These are phyloP conservation scores for Parathielavia appendiculata DNA, from an alignment of 495 filamentous ascomycete species.

Conservation along the genomic window DNA sequence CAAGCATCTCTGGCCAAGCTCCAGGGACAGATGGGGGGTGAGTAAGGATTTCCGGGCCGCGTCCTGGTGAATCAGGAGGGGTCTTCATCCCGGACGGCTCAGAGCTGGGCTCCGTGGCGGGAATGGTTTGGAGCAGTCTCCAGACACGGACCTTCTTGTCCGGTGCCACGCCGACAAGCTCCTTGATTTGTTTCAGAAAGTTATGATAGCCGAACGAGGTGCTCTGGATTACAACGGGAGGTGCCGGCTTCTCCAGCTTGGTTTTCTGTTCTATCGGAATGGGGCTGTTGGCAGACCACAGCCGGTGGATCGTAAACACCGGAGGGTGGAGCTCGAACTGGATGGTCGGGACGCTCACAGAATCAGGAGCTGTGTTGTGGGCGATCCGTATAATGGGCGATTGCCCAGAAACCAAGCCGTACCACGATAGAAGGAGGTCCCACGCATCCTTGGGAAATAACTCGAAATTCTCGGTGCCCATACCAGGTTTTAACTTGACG, in stretches of 20 bases:
- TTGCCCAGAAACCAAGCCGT: constrained; percentile 67
- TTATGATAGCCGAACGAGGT: constrained; percentile 59
- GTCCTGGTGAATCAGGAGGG: constrained; percentile 30
- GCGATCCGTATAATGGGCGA: constrained; percentile 68
- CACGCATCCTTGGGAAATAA: constrained; percentile 74
- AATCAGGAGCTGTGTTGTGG: constrained; percentile 63
- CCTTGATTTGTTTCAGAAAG: constrained; percentile 72
- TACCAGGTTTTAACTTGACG: constrained; percentile 70
- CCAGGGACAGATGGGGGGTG: constrained; percentile 35
- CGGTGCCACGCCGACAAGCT: constrained; percentile 55
- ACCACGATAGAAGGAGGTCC: constrained; percentile 76
- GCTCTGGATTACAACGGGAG: constrained; percentile 62
- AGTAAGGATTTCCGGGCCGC: constrained; percentile 23
- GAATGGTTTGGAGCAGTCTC: constrained; percentile 54
- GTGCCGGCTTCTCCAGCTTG: constrained; percentile 51
- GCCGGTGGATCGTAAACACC: constrained; percentile 77
- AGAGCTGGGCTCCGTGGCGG: constrained; percentile 28
- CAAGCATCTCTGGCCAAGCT: constrained; percentile 58
- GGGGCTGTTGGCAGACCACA: constrained; percentile 54
- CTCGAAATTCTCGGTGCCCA: constrained; percentile 65
- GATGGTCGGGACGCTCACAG: constrained; percentile 55
- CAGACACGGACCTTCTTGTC: constrained; percentile 74
- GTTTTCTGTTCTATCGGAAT: constrained; percentile 53
- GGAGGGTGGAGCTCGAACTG: constrained; percentile 82
- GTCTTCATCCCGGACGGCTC: constrained; percentile 30